Base-by-base conservation (phyloP, 129 eudicot genomes). In the Helichrysum umbraculigerum region DNA sequence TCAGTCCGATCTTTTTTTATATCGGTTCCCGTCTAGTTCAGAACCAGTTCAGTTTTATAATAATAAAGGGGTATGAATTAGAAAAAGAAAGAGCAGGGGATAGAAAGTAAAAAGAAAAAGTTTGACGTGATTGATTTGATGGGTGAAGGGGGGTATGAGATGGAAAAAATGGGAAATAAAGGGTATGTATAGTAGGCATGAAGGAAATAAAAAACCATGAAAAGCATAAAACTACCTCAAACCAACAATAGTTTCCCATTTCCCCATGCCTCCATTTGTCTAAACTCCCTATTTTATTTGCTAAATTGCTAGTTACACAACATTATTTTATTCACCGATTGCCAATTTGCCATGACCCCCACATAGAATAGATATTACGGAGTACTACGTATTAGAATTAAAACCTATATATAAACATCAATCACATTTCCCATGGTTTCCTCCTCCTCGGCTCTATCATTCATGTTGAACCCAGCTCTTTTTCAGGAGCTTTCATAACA, bases 381-480 rank as follows among this genome's bases (percentile, higher is more conserved):
- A n/a, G n/a, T n/a, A n/a, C n/a, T n/a, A n/a, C n/a, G n/a, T n/a
- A n/a, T n/a, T n/a, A n/a, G n/a, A n/a, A n/a, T 50, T 71, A 35
- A 58, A 11, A 62, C 41, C 61, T 78, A 66, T 65, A 72, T 51
- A 64, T 52, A 28, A 16, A 61, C 64, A 54, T 34, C 63, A 67
- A 16, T 30, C 50, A 57, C 76, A 73, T 21, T 80, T 39, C 65
- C 79, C 35, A 25, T 25, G 51, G 30, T 67, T 68, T 79, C 39
- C 79, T 73, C 69, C 70, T 19, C 41, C 79, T 65, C 2, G 58
- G 39, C 70, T 39, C 78, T 66, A 35, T 62, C 74, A 4, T 41
- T 67, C 64, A 56, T 80, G 83, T 74, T 80, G 79, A 73, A 56
- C 60, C 62, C 71, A 58, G 25, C 79, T 59, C 68, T 73, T 47